Percentiles rank a stretch among this genome's conserved stretches.
Evolutionary conservation across 108 stramenopile species (phyloP).

Genomic region (Pseudonitzschia multistriata): DNA sequence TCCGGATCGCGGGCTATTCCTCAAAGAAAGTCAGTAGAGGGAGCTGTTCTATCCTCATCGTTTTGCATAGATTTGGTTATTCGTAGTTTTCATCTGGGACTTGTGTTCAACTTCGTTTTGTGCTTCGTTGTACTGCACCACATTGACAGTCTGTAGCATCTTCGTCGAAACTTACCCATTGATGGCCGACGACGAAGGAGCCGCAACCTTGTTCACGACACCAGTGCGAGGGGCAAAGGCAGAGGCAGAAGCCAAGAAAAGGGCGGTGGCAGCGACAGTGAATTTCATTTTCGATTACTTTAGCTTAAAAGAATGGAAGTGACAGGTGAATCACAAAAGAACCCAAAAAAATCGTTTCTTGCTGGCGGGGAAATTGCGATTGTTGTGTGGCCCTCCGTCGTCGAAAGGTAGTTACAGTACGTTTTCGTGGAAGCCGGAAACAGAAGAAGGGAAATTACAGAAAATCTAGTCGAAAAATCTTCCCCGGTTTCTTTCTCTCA

Average conservation of each 20-base stretch:
- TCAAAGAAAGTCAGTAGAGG: conserved; percentile 64
- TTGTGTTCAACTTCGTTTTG: neutral
- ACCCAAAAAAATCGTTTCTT: neutral
- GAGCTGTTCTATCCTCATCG: conserved; percentile 60
- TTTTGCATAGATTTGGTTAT: conserved; percentile 5
- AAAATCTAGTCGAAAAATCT: neutral
- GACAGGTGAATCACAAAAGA: neutral
- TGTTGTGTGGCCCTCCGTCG: conserved; percentile 5
- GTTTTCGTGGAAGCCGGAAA: neutral
- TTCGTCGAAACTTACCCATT: neutral
- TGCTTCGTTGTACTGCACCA: neutral
- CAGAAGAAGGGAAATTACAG: conserved; percentile 3
- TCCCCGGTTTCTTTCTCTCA: neutral
- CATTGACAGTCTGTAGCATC: neutral
- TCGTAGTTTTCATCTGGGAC: neutral
- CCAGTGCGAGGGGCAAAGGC: conserved; percentile 66
- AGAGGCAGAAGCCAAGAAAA: conserved; percentile 67
- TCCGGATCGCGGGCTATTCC: conserved; percentile 66
- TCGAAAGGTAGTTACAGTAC: conserved; percentile 8
- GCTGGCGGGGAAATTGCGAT: neutral
- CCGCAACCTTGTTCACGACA: conserved; percentile 26
- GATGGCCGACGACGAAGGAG: conserved; percentile 22
- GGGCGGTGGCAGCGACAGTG: conserved; percentile 59
- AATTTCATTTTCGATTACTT: conserved; percentile 64
- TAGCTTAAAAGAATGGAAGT: conserved; percentile 13